Evolutionary conservation across 192 early-diverging fungal species (phyloP), one percentile per base, ranked within the genome.

Genomic region (Thamnidium elegans): DNA sequence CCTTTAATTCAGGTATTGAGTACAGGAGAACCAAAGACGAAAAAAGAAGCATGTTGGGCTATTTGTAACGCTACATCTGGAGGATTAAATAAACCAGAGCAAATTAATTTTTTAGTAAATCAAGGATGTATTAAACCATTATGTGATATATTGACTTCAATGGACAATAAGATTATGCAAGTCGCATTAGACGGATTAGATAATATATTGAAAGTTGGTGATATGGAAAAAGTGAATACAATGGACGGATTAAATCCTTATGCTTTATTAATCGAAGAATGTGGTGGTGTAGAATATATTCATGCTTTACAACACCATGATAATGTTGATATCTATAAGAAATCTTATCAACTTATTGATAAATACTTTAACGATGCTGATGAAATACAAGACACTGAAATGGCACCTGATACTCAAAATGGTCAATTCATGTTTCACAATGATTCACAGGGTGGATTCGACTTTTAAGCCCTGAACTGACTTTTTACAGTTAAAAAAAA

Each of bases 11-110:
- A 82, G 30, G 60, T 79, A 4, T 48, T 82, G 13, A n/a, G 4
- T 7, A 68, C 30, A 17, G 75, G 60, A 0, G 78, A 82, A 34
- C 61, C 64, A 15, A 77, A 82, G 58, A 79, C 77, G 32, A 59
- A 68, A 23, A 82, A 80, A 47, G 81, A 82, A 50, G 81, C 81
- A 1, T 82, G 78, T 43, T 82, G 81, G 81, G 80, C 74, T 30
- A 63, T 82, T 46, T 73, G 55, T 42, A 82, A 82, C 58, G 72
- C 70, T 11, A 81, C 77, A 3, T 77, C 69, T 4, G 65, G 61
- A 17, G 74, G 77, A 11, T 46, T 71, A 13, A 76, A 66, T 42
- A 48, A 70, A 26, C 74, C 80, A 14, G 62, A 73, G 14, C 72
- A 79, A 23, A 72, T 79, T 11, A 60, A 69, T 50, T 82, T 63